Evolutionary conservation across 495 filamentous ascomycete species (phyloP).

Genomic region (Lophiotrema nucula): DNA sequence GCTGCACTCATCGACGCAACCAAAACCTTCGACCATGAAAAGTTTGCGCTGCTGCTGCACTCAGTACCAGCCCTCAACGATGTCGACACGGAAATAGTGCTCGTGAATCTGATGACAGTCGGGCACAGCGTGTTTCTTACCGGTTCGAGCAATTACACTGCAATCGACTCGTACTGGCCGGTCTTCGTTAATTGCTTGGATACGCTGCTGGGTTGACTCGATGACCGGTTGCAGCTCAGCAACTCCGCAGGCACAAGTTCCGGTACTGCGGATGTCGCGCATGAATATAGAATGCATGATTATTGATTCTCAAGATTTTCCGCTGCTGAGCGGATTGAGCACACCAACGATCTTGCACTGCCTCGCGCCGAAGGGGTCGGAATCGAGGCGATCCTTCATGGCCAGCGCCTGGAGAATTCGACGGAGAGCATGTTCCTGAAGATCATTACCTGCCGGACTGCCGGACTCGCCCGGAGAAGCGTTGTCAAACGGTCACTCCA

Average conservation of each 20-base stretch:
- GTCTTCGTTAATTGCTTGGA: conserved; percentile 18
- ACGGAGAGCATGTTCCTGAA: conserved; percentile 5
- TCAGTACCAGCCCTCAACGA: conserved; percentile 20
- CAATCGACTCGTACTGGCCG: conserved; percentile 20
- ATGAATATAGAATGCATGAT: conserved; percentile 20
- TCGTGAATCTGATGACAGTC: conserved; percentile 16
- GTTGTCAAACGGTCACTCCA: conserved; percentile 6
- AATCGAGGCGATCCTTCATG: too few relatives aligned
- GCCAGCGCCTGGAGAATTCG: neutral
- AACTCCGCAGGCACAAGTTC: neutral
- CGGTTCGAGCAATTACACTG: conserved; percentile 21
- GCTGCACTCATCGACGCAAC: conserved; percentile 9
- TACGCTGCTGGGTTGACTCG: conserved; percentile 13
- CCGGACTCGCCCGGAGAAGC: too few relatives aligned
- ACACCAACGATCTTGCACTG: neutral
- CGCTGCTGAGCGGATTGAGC: conserved; percentile 8
- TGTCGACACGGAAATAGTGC: neutral
- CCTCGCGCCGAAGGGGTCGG: too few relatives aligned
- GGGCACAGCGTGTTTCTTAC: conserved; percentile 22
- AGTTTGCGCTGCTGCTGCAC: conserved; percentile 18
- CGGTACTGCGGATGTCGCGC: conserved; percentile 27
- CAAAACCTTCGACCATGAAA: conserved; percentile 9
- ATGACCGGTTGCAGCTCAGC: neutral
- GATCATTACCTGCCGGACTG: conserved; percentile 1
- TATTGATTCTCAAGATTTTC: conserved; percentile 16